phyloP scores from a whole-genome alignment of 2,329 filamentous ascomycete genomes.

The Helminthosporium solani region DNA sequence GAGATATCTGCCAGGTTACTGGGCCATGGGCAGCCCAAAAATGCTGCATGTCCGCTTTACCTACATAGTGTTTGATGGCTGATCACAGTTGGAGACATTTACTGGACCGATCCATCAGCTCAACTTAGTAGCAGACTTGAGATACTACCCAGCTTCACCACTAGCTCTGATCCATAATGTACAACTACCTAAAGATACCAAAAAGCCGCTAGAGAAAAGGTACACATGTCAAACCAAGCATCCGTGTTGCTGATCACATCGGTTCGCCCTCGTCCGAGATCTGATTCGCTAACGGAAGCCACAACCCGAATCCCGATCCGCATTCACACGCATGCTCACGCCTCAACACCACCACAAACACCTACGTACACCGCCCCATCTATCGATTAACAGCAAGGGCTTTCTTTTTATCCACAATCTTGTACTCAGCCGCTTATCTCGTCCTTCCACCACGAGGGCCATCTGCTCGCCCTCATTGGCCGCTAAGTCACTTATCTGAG shows the following conservation, averaged over 20 bases:
- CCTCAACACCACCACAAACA: slow-evolving; percentile 14
- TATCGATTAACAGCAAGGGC: slow-evolving; percentile 9
- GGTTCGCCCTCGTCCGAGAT: neutral
- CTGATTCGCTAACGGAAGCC: slow-evolving; percentile 3
- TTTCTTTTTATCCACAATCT: slow-evolving; percentile 3
- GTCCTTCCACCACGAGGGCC: slow-evolving; percentile 16
- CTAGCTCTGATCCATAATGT: too few relatives aligned
- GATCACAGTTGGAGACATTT: too few relatives aligned
- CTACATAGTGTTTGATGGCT: too few relatives aligned
- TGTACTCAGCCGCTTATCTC: slow-evolving; percentile 19
- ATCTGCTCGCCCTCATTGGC: slow-evolving; percentile 26
- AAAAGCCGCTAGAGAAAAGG: too few relatives aligned
- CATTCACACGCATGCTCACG: slow-evolving; percentile 2
- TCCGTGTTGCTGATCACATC: too few relatives aligned
- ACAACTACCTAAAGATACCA: too few relatives aligned
- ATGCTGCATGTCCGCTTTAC: too few relatives aligned
- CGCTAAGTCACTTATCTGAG: slow-evolving; percentile 12
- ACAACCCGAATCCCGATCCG: slow-evolving; percentile 7
- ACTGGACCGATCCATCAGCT: too few relatives aligned
- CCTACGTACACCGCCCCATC: slow-evolving; percentile 8
- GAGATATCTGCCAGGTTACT: neutral
- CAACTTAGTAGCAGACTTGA: too few relatives aligned
- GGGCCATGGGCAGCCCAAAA: too few relatives aligned
- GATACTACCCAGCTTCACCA: too few relatives aligned
- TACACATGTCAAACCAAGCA: too few relatives aligned